Evolutionary conservation across 768 basidiomycete genomes (phyloP).

Genomic region (Suillus alpinus): DNA sequence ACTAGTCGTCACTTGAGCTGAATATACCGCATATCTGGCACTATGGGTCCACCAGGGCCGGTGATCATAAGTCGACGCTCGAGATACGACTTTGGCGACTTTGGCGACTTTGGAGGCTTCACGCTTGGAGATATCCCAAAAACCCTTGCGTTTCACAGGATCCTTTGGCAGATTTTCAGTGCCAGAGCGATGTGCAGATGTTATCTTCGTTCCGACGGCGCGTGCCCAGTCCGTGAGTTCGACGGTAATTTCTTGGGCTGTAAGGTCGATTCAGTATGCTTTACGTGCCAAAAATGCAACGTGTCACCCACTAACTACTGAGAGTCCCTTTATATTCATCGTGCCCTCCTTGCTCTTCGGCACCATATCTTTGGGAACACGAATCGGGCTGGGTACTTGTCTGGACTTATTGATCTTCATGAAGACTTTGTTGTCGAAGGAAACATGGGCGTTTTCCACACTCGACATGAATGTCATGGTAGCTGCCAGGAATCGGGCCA

Average conservation of each 20-base stretch:
- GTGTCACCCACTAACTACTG: neutral
- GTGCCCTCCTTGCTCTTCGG: neutral
- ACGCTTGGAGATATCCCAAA: conserved; percentile 3
- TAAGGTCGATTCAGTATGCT: neutral
- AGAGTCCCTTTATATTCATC: neutral
- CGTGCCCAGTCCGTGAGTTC: conserved; percentile 76
- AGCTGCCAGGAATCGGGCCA: conserved; percentile 46
- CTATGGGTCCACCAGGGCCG: neutral
- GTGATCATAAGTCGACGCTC: neutral
- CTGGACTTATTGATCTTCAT: neutral
- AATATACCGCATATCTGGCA: conserved; percentile 12
- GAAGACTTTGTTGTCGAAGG: conserved; percentile 1
- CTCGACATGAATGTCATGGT: conserved; percentile 48
- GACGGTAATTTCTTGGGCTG: conserved; percentile 73
- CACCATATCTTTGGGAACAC: neutral
- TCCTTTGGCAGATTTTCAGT: neutral
- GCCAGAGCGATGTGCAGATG: conserved; percentile 26
- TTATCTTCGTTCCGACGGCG: conserved; percentile 57
- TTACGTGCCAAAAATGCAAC: neutral
- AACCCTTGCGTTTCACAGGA: conserved; percentile 5
- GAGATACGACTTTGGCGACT: neutral
- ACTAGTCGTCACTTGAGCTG: conserved; percentile 45
- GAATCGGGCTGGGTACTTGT: neutral
- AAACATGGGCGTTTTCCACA: conserved; percentile 21
- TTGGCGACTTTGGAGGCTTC: neutral